phyloP scores from a whole-genome alignment of 805 yeast species.

The Wickerhamiella lipophila region DNA sequence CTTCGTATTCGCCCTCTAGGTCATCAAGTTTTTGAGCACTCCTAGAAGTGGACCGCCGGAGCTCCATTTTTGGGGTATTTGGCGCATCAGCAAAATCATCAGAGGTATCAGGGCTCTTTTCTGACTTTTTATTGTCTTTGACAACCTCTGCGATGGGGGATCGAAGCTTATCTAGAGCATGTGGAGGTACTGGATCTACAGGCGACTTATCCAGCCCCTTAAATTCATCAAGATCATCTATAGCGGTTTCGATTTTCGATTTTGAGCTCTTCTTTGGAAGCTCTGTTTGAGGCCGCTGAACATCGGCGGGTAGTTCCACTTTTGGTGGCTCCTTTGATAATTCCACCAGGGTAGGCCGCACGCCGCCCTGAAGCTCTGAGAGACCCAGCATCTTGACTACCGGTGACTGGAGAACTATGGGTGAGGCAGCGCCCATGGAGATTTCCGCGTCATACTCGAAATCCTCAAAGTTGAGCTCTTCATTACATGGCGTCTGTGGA shows the following conservation, averaged over 20 bases:
- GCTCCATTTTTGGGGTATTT: not conserved
- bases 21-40: slow-evolving; percentile 10
- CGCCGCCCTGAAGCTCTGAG: not conserved
- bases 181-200: not conserved
- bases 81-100: not conserved
- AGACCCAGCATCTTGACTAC: slow-evolving; percentile 2
- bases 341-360: slow-evolving; percentile 10
- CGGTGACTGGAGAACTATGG: slow-evolving; percentile 6
- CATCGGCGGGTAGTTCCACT: not conserved
- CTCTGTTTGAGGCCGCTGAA: not conserved
- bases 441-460: slow-evolving; percentile 5
- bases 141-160: not conserved
- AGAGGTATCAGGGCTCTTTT: not conserved
- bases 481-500: slow-evolving; percentile 6
- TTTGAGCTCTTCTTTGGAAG: not conserved
- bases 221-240: not conserved
- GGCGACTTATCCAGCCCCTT: not conserved
- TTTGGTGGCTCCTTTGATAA: not conserved
- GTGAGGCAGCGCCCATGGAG: slow-evolving; percentile 9
- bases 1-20: slow-evolving; percentile 7
- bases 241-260: not conserved
- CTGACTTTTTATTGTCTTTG: not conserved
- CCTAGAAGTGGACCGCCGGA: not conserved
- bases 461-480: slow-evolving; percentile 6
- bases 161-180: not conserved